phyloP scores from a whole-genome alignment of 129 eudicot genomes.

The Deinandra increscens region DNA sequence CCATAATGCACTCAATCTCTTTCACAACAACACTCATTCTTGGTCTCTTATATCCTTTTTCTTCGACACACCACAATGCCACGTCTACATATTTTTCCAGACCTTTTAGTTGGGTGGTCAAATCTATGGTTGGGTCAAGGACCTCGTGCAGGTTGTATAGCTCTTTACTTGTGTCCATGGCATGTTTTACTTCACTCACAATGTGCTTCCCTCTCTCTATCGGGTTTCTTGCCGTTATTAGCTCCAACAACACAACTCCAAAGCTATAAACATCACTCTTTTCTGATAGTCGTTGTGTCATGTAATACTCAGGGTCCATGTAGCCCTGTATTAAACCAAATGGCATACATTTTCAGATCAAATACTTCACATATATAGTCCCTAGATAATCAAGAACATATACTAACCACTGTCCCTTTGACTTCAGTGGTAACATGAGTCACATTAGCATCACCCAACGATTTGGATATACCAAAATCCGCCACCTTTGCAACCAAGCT shows the following conservation, averaged over 20 bases:
- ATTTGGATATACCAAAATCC: constrained; percentile 56
- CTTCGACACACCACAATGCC: background rate
- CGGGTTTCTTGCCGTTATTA: background rate
- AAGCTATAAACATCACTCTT: background rate
- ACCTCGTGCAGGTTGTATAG: background rate
- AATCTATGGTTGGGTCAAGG: background rate
- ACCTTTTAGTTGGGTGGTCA: background rate
- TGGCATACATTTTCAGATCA: no score
- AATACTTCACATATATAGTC: no score
- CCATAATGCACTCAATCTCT: background rate
- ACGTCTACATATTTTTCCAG: background rate
- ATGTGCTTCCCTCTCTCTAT: background rate
- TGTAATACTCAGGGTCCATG: no score
- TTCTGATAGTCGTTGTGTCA: background rate
- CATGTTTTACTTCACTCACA: background rate
- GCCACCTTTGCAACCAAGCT: constrained; percentile 53
- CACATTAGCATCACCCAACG: constrained; percentile 20
- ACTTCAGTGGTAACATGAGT: background rate
- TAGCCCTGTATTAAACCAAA: background rate
- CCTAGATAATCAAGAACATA: background rate
- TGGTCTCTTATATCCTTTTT: background rate
- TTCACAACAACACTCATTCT: background rate
- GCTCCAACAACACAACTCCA: background rate
- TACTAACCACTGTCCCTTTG: background rate
- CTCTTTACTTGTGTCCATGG: background rate